Evolutionary conservation across 345 rosid genomes (phyloP), one percentile per base, ranked within the genome.

Genomic region (Diplotaxis tenuifolia): DNA sequence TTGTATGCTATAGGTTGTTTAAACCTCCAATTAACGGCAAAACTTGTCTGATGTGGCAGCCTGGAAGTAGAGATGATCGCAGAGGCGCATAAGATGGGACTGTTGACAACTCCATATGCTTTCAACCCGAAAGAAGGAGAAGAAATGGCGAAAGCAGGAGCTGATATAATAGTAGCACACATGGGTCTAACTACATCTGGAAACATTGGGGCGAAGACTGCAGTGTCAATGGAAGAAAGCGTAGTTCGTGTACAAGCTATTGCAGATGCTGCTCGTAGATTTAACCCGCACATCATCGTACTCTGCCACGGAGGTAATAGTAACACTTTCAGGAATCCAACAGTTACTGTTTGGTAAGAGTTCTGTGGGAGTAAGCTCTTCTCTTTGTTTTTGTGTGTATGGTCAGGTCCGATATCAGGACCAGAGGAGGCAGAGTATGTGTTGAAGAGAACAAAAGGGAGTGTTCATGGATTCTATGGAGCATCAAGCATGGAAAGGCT

Each of bases 401-500:
- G 28, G 38, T 7, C 81, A 93, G 96, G 97, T 78, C 93, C 97
- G 11, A 91, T 93, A 79, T 89, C 91, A 3, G 86, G 90, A 70
- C 96, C 93, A 49, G 72, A 23, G 45, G 97, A 93, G 53, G 96
- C 97, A 52, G 93, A 91, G 70, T 91, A 82, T 62, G 63, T 91
- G 63, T 49, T 91, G 78, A 88, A 86, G 81, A 86, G 83, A 79
- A 91, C 92, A 22, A 72, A 79, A 42, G 91, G 91, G 65, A 19
- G 71, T 50, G 95, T 94, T 27, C 95, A 94, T 78, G 98, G 97
- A 32, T 94, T 94, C 79, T 94, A 89, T 67, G 96, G 98, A 32
- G 98, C 98, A 64, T 94, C 97, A 58, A 91, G 96, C 89, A 89
- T 94, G 93, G 97, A 94, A 83, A 88, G 97, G 77, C 84, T 94